phyloP scores from a whole-genome alignment of 768 basidiomycete species.

The Tylopilus balloui region DNA sequence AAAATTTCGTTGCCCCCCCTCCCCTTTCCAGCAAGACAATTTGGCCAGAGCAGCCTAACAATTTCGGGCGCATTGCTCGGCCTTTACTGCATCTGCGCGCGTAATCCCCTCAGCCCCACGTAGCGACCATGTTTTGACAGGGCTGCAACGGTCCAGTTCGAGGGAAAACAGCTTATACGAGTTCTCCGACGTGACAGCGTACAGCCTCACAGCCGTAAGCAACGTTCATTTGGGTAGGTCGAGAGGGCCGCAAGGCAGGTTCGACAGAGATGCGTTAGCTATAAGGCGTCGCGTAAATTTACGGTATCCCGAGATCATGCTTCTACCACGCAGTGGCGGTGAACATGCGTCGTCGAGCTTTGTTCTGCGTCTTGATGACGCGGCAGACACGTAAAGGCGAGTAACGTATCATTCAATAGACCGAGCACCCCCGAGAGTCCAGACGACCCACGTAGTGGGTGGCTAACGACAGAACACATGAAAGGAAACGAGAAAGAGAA shows the following conservation, averaged over 20 bases:
- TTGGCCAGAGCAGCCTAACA: background rate
- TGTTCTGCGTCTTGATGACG: conserved; percentile 8
- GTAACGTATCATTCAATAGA: conserved; percentile 17
- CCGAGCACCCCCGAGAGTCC: conserved; percentile 11
- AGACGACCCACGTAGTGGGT: conserved; percentile 11
- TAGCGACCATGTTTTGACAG: background rate
- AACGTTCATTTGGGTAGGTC: conserved; percentile 13
- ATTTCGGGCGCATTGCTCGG: conserved; percentile 11
- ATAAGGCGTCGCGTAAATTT: conserved; percentile 21
- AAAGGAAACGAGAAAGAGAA: conserved; percentile 10
- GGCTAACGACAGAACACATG: conserved; percentile 16
- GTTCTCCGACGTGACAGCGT: conserved; percentile 8
- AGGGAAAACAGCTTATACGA: conserved; percentile 1
- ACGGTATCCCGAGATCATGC: conserved; percentile 30
- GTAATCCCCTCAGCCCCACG: conserved; percentile 13
- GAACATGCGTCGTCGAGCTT: conserved; percentile 15
- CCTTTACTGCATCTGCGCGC: conserved; percentile 14
- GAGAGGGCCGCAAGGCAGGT: conserved; percentile 13
- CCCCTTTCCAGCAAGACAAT: background rate
- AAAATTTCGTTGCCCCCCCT: background rate
- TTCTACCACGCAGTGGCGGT: conserved; percentile 29
- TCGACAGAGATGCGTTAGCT: conserved; percentile 4
- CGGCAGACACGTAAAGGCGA: conserved; percentile 15
- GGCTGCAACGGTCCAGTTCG: conserved; percentile 10
- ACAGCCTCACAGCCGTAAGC: conserved; percentile 11